A percentile compares a stretch with the other conserved stretches of the same genome.
Evolutionary conservation across 345 rosid genomes (phyloP).

Genomic region (Carallia pectinifolia): DNA sequence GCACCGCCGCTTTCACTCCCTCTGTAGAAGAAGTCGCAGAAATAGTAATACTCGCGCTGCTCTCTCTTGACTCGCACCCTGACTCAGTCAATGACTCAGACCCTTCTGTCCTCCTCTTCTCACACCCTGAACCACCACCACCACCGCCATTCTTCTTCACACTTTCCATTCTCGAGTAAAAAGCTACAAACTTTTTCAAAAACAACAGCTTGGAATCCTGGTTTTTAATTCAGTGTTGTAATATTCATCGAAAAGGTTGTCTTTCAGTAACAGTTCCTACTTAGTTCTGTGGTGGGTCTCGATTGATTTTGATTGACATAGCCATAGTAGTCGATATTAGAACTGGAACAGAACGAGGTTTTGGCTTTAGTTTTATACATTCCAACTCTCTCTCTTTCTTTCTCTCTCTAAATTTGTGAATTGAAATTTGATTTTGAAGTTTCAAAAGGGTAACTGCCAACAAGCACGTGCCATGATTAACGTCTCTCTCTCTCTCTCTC

Average conservation of each 20-base stretch:
- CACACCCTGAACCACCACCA: conserved; percentile 28
- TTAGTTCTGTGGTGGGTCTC: conserved; percentile 11
- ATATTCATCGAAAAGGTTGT: conserved; percentile 10
- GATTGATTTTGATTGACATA: conserved; percentile 1
- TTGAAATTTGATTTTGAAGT: conserved; percentile 40
- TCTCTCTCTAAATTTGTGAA: background rate
- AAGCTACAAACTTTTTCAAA: background rate
- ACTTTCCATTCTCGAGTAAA: conserved; percentile 45
- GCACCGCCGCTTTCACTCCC: conserved; percentile 29
- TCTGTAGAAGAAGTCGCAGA: conserved; percentile 35
- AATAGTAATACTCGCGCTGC: conserved; percentile 39
- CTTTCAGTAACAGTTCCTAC: background rate
- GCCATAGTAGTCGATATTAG: background rate
- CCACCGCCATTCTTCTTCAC: conserved; percentile 34
- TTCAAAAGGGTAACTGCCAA: conserved; percentile 25
- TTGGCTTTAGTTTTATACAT: conserved; percentile 9
- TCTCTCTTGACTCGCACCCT: conserved; percentile 51
- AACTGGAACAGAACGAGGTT: conserved; percentile 3
- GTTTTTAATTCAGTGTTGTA: background rate
- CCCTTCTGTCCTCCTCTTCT: conserved; percentile 40
- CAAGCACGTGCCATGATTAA: conserved; percentile 32
- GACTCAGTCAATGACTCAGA: conserved; percentile 44
- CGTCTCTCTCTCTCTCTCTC: conserved; percentile 33
- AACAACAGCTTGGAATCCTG: conserved; percentile 15
- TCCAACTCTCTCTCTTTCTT: background rate